A percentile compares a stretch with the other conserved stretches of the same genome.
Evolutionary conservation across 768 basidiomycete species (phyloP).

Genomic region (Russula emetica): DNA sequence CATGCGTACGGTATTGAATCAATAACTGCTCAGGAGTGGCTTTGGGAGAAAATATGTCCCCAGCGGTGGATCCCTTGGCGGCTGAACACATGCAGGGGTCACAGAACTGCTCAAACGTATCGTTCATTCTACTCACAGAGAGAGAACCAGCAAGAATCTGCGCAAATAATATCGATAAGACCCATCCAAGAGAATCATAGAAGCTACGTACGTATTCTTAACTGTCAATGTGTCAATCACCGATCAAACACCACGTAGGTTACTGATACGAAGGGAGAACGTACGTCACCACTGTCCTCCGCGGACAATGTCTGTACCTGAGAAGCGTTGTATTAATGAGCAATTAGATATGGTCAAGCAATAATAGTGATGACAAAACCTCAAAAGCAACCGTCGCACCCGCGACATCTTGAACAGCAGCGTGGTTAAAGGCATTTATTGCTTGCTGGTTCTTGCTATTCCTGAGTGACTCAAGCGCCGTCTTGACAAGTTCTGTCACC

Average conservation of each 20-base stretch:
- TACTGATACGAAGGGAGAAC: not conserved
- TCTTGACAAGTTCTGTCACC: conserved; percentile 7
- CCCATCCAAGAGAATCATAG: not conserved
- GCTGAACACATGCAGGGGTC: not conserved
- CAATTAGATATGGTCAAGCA: not conserved
- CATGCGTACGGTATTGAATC: conserved; percentile 11
- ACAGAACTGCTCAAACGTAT: not conserved
- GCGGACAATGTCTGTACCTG: conserved; percentile 17
- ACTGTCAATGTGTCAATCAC: not conserved
- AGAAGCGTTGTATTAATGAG: not conserved
- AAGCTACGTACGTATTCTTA: conserved; percentile 15
- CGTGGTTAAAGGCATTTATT: conserved; percentile 4
- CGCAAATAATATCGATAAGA: not conserved
- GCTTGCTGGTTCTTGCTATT: conserved; percentile 5
- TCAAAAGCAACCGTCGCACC: not conserved
- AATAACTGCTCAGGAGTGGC: not conserved
- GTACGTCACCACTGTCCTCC: conserved; percentile 16
- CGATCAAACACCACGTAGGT: not conserved
- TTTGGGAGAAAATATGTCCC: conserved; percentile 10
- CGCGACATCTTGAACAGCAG: not conserved
- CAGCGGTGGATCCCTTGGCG: not conserved
- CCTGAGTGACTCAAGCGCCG: conserved; percentile 6
- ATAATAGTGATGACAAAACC: not conserved
- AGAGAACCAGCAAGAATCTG: conserved; percentile 22
- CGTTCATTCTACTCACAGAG: not conserved